These are phyloP conservation scores for Earliella scabrosa DNA, from an alignment of 1,284 basidiomycete genomes.

Conservation along the genomic window DNA sequence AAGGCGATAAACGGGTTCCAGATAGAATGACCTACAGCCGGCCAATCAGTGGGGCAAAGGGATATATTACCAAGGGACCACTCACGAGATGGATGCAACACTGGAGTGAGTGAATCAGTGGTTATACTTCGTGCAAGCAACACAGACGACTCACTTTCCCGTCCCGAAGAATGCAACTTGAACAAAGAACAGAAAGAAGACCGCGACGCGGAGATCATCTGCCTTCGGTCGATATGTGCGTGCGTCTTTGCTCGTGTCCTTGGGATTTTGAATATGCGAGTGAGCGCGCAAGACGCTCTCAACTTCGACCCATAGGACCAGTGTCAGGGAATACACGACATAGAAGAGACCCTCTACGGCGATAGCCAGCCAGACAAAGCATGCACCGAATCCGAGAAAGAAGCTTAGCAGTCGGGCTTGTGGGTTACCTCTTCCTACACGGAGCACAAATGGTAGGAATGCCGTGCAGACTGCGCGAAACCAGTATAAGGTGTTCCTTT, in stretches of 20 bases:
- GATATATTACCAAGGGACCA: too few species aligned
- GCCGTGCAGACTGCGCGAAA: conserved; percentile 49
- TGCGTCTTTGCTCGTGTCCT: conserved; percentile 1
- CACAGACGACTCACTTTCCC: conserved; percentile 86
- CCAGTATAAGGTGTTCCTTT: neutral
- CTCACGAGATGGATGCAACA: conserved; percentile 86
- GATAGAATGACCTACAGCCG: conserved; percentile 81
- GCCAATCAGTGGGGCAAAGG: conserved; percentile 8
- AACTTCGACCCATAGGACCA: conserved; percentile 74
- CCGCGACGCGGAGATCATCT: conserved; percentile 74
- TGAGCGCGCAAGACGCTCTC: conserved; percentile 52
- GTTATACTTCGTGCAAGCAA: too few species aligned
- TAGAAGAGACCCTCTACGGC: conserved; percentile 87
- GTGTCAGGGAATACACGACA: conserved; percentile 63
- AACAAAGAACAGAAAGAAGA: conserved; percentile 88
- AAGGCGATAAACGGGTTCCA: conserved; percentile 88
- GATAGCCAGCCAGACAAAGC: conserved; percentile 83
- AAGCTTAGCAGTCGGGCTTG: conserved; percentile 58
- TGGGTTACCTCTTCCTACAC: conserved; percentile 39
- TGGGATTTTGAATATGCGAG: conserved; percentile 3
- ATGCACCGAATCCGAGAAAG: conserved; percentile 77
- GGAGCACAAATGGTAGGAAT: conserved; percentile 51
- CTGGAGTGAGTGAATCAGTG: conserved; percentile 48
- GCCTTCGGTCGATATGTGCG: conserved; percentile 51
- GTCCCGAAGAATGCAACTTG: conserved; percentile 91